Evolutionary conservation across 257 asterid genomes (phyloP).

Genomic region (Capsicum baccatum): DNA sequence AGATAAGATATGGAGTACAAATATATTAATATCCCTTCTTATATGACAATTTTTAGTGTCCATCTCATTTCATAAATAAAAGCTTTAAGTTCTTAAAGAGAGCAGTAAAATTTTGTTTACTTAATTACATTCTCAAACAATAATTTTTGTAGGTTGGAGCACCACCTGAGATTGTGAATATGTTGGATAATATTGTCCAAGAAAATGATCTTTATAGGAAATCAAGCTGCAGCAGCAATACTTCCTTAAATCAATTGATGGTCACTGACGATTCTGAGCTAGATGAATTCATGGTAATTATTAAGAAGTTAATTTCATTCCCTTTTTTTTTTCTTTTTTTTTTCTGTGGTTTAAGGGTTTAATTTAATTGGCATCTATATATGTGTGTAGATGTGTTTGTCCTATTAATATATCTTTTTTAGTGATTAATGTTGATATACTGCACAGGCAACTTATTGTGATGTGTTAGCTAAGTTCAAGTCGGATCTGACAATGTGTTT

Average conservation of each 20-base stretch:
- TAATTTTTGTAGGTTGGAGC: slow-evolving; percentile 63
- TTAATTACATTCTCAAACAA: not conserved
- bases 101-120: not conserved
- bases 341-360: not conserved
- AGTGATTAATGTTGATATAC: slow-evolving; percentile 1
- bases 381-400: not conserved
- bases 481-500: slow-evolving; percentile 37
- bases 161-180: slow-evolving; percentile 53
- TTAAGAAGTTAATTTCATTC: not conserved
- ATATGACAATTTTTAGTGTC: not conserved
- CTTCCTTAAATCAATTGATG: slow-evolving; percentile 39
- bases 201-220: slow-evolving; percentile 44
- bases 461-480: slow-evolving; percentile 37
- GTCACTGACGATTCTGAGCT: slow-evolving; percentile 60
- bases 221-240: not conserved
- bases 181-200: slow-evolving; percentile 55
- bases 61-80: not conserved
- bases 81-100: not conserved
- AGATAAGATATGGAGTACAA: not conserved
- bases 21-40: not conserved
- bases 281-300: slow-evolving; percentile 73
- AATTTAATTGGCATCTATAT: not conserved
- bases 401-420: not conserved
- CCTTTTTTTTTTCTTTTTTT: not conserved
- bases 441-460: slow-evolving; percentile 37